phyloP scores from a whole-genome alignment of 805 yeast species.

The Dipodascus albidus region DNA sequence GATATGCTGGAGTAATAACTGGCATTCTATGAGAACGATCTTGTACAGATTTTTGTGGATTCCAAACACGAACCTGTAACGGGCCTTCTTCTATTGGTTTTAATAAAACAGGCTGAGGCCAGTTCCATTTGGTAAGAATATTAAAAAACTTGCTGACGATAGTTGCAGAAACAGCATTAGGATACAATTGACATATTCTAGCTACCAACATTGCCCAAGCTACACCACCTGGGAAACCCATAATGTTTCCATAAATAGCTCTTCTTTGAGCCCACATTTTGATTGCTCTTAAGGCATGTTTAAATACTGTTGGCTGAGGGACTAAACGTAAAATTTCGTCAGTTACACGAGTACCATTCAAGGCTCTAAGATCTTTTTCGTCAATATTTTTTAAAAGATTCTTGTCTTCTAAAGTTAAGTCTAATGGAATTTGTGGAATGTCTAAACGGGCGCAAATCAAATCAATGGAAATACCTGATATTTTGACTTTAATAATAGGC shows the following conservation, averaged over 20 bases:
- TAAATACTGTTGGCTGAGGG: constrained; percentile 87
- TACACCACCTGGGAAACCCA: constrained; percentile 98
- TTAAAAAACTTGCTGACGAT: constrained; percentile 83
- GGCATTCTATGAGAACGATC: constrained; percentile 94
- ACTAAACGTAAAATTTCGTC: constrained; percentile 85
- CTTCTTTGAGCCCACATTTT: constrained; percentile 95
- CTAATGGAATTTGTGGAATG: constrained; percentile 69
- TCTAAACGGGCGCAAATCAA: constrained; percentile 75
- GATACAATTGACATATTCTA: constrained; percentile 89
- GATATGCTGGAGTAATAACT: constrained; percentile 95
- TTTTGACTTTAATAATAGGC: constrained; percentile 87
- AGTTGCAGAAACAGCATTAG: constrained; percentile 89
- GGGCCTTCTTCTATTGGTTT: constrained; percentile 97
- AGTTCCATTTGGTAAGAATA: constrained; percentile 80
- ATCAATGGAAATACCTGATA: constrained; percentile 88
- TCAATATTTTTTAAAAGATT: constrained; percentile 77
- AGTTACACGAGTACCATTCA: constrained; percentile 95
- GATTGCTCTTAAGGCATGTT: constrained; percentile 83
- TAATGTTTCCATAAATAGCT: constrained; percentile 87
- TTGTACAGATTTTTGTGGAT: constrained; percentile 79
- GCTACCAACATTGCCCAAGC: constrained; percentile 99
- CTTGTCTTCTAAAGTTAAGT: constrained; percentile 70
- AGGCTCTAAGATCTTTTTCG: constrained; percentile 78
- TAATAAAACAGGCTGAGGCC: constrained; percentile 96
- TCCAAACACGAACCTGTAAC: constrained; percentile 92